Evolutionary conservation across 352 stramenopile genomes (phyloP).

Genomic region (Ophiocytium majus): DNA sequence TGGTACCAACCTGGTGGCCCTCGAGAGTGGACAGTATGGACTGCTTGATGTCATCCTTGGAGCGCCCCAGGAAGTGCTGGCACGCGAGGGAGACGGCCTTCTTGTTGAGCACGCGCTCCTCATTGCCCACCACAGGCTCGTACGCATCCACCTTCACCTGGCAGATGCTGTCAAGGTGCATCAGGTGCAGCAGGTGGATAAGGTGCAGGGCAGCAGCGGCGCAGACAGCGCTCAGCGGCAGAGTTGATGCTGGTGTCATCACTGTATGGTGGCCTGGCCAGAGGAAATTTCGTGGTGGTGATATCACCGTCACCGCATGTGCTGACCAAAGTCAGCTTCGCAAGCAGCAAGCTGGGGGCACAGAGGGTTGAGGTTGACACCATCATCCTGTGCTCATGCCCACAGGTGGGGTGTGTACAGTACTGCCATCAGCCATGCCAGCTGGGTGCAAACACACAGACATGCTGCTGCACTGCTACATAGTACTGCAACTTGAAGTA

Average conservation of each 20-base stretch:
- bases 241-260: neutral
- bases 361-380: too few species aligned
- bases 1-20: conserved; percentile 13
- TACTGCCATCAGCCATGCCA: neutral
- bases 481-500: neutral
- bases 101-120: conserved; percentile 6
- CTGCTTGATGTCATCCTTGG: conserved; percentile 7
- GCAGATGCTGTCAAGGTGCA: neutral
- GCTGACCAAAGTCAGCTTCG: too few species aligned
- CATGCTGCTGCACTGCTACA: neutral
- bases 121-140: neutral
- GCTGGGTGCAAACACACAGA: neutral
- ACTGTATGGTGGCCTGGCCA: neutral
- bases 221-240: neutral
- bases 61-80: conserved; percentile 15
- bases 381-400: too few species aligned
- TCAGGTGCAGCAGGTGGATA: neutral
- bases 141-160: conserved; percentile 22
- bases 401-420: too few species aligned
- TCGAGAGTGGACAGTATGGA: conserved; percentile 18
- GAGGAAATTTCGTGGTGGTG: neutral
- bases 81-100: neutral
- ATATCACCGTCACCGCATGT: neutral
- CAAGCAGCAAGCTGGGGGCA: too few species aligned
- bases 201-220: neutral